Conservation (phyloP, 2,329 filamentous ascomycete species). For the Cercospora citrullina region DNA sequence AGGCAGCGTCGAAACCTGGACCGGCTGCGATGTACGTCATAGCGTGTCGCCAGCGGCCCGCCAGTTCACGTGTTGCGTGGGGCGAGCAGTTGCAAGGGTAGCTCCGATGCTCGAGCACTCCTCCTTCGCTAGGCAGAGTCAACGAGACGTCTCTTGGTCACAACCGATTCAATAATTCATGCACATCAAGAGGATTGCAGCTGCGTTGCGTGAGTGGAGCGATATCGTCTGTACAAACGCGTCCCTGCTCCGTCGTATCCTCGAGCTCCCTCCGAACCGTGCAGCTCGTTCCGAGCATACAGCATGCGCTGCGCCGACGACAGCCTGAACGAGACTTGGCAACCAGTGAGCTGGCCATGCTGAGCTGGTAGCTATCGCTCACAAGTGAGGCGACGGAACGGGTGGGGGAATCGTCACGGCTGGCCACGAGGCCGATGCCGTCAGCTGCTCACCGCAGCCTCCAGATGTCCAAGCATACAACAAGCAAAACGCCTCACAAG, state of each 20-base stretch:
- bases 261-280: not conserved
- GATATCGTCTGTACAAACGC: not conserved
- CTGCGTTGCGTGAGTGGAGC: not conserved
- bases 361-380: not conserved
- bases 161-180: not conserved
- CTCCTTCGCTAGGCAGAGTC: not conserved
- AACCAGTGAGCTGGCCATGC: not conserved
- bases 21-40: not conserved
- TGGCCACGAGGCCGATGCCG: not conserved
- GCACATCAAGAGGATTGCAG: not conserved
- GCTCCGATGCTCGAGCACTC: not conserved
- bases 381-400: not conserved
- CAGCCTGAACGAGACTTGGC: not conserved
- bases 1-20: constrained; percentile 8
- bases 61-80: not conserved
- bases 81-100: not conserved
- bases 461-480: not conserved
- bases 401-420: not conserved
- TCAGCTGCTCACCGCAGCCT: not conserved
- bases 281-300: constrained; percentile 1
- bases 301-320: not conserved
- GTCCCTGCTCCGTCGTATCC: not conserved
- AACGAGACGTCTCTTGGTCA: not conserved
- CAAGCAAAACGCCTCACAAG: not conserved
- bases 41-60: not conserved